A percentile compares a stretch with the other conserved stretches of the same genome.
Evolutionary conservation across 495 filamentous ascomycete genomes (phyloP).

Genomic region (Aspergillus sclerotioniger): DNA sequence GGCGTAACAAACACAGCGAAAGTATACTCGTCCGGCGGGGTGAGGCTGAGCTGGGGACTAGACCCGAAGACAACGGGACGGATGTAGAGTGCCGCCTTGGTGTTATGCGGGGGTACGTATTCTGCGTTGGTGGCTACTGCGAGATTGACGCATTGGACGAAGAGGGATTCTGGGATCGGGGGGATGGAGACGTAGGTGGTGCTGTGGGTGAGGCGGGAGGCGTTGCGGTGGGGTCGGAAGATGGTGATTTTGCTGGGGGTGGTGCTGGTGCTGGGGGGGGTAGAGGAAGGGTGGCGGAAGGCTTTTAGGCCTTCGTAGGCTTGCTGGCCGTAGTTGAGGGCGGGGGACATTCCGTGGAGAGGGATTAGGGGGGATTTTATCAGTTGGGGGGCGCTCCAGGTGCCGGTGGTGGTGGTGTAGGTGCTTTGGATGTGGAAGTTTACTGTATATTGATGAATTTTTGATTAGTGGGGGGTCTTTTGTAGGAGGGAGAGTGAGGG

Average conservation of each 20-base stretch:
- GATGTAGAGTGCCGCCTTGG: conserved; percentile 85
- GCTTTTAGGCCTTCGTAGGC: conserved; percentile 93
- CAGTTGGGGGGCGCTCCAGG: conserved; percentile 75
- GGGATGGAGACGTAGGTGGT: conserved; percentile 79
- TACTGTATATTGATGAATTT: conserved; percentile 10
- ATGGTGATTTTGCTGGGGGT: conserved; percentile 58
- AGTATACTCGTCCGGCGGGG: conserved; percentile 82
- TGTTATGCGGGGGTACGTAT: conserved; percentile 80
- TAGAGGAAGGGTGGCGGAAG: conserved; percentile 62
- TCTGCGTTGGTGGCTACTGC: conserved; percentile 84
- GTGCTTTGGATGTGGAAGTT: conserved; percentile 39
- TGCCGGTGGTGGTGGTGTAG: conserved; percentile 33
- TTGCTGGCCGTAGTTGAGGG: conserved; percentile 89
- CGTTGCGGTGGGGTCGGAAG: conserved; percentile 81
- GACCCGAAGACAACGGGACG: conserved; percentile 84
- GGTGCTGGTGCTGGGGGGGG: too few relatives aligned
- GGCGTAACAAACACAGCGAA: conserved; percentile 83
- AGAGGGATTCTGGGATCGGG: conserved; percentile 66
- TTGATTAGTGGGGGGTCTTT: not conserved
- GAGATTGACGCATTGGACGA: conserved; percentile 68
- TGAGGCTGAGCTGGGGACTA: conserved; percentile 74
- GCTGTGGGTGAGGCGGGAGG: conserved; percentile 73
- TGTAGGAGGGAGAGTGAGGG: not conserved
- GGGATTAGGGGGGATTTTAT: conserved; percentile 72
- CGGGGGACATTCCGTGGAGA: conserved; percentile 88